phyloP scores from a whole-genome alignment of 768 basidiomycete genomes.

The Lactarius pseudohatsudake region DNA sequence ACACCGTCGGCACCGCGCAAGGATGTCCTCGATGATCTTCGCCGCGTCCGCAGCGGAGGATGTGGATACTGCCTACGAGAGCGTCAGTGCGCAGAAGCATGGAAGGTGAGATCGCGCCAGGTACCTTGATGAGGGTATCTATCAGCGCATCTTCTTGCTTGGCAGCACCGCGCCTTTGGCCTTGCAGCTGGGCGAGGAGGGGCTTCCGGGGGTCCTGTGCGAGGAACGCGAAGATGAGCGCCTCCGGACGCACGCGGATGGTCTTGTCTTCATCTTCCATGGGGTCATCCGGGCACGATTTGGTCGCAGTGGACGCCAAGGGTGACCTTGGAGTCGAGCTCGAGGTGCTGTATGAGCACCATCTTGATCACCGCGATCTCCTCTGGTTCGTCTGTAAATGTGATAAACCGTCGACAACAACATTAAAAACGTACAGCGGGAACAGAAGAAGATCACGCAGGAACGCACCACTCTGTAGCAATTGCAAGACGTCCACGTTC shows the following conservation, averaged over 20 bases:
- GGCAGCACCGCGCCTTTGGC: no score
- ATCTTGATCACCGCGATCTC: conserved; percentile 62
- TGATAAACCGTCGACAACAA: no score
- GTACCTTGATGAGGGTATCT: no score
- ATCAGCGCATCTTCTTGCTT: no score
- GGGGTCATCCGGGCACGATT: conserved; percentile 50
- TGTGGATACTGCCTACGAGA: no score
- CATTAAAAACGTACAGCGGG: neutral
- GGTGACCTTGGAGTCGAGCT: conserved; percentile 32
- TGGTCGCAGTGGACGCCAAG: conserved; percentile 44
- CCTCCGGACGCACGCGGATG: conserved; percentile 55
- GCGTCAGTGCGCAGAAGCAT: no score
- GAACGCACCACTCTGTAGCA: conserved; percentile 67
- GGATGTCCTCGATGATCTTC: no score
- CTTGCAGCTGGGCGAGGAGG: no score
- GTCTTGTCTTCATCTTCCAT: conserved; percentile 58
- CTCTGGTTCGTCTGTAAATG: conserved; percentile 51
- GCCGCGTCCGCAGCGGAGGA: no score
- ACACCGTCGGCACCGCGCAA: no score
- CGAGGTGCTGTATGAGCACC: conserved; percentile 60
- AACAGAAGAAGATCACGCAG: neutral
- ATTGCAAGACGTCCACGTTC: conserved; percentile 72
- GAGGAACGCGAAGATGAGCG: conserved; percentile 47
- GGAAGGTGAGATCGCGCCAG: no score
- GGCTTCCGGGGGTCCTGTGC: no score